Conservation (phyloP, 176 grass and related monocot species). For the Oryza officinalis region DNA sequence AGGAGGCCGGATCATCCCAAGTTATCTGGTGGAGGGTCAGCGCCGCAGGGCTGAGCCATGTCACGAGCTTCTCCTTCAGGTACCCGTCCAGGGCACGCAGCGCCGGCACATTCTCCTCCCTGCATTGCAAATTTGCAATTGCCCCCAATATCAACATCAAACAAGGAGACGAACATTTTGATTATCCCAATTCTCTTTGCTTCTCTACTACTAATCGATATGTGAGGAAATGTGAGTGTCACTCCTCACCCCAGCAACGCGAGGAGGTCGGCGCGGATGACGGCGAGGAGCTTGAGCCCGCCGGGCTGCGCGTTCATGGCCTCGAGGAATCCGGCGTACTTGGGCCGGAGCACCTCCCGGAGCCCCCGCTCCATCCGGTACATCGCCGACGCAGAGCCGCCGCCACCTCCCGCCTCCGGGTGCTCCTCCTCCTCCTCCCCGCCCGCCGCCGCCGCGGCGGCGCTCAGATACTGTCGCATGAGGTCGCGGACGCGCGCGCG, state of each 20-base stretch:
- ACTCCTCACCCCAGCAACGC: slow-evolving; percentile 64
- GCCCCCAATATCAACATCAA: slow-evolving; percentile 1
- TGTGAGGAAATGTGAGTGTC: neutral
- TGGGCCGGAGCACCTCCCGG: slow-evolving; percentile 70
- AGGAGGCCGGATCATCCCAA: slow-evolving; percentile 91
- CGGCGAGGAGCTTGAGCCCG: slow-evolving; percentile 81
- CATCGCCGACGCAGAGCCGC: slow-evolving; percentile 49
- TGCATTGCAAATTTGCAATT: slow-evolving; percentile 40
- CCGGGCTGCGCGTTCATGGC: slow-evolving; percentile 78
- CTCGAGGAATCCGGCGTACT: slow-evolving; percentile 77
- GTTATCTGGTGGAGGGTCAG: slow-evolving; percentile 88
- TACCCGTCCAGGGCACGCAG: slow-evolving; percentile 84
- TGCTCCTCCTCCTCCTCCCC: slow-evolving; percentile 25
- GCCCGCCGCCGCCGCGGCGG: neutral
- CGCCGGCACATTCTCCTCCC: slow-evolving; percentile 66
- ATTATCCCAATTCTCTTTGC: neutral
- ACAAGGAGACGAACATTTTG: neutral
- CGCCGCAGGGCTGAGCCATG: slow-evolving; percentile 91
- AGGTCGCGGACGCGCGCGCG: slow-evolving; percentile 64
- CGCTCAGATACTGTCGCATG: slow-evolving; percentile 72
- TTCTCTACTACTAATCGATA: neutral
- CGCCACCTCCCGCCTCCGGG: slow-evolving; percentile 43
- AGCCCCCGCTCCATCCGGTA: slow-evolving; percentile 86
- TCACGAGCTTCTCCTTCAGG: slow-evolving; percentile 95
- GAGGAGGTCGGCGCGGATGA: slow-evolving; percentile 88